A percentile compares a stretch with the other conserved stretches of the same genome.
Conservation (phyloP, 2,329 filamentous ascomycete genomes). For the Fusarium sp. region DNA sequence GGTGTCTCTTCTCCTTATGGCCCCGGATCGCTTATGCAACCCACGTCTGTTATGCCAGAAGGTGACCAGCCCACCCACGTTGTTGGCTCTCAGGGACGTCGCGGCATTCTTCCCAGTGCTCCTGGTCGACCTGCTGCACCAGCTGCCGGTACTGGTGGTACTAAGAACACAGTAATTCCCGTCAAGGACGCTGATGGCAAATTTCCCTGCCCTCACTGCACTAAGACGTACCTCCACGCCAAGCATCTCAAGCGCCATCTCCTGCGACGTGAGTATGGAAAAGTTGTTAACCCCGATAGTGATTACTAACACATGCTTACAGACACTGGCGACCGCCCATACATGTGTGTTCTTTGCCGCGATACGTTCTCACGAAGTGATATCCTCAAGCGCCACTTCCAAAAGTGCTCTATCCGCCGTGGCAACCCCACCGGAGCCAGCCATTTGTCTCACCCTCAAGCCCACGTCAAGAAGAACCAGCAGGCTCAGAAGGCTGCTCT, state of each 20-base stretch:
- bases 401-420: conserved; percentile 96
- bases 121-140: conserved; percentile 84
- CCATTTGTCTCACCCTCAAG: conserved; percentile 91
- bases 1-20: conserved; percentile 69
- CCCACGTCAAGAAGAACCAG: conserved; percentile 82
- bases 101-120: conserved; percentile 90
- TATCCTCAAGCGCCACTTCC: conserved; percentile 98
- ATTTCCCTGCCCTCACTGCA: conserved; percentile 97
- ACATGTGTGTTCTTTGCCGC: conserved; percentile 97
- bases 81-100: conserved; percentile 90
- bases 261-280: conserved; percentile 81
- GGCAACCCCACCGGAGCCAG: conserved; percentile 95
- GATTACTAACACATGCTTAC: conserved; percentile 43
- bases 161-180: conserved; percentile 85
- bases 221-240: conserved; percentile 95
- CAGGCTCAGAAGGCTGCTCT: conserved; percentile 65
- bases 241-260: conserved; percentile 98
- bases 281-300: conserved; percentile 41
- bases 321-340: conserved; percentile 98
- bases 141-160: conserved; percentile 70
- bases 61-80: conserved; percentile 83
- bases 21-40: conserved; percentile 65
- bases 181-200: conserved; percentile 97
- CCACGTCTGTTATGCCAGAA: conserved; percentile 64
- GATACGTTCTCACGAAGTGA: conserved; percentile 98